These are phyloP conservation scores for Cryphonectria parasitica DNA, from an alignment of 2,329 filamentous ascomycete genomes.

Conservation along the genomic window DNA sequence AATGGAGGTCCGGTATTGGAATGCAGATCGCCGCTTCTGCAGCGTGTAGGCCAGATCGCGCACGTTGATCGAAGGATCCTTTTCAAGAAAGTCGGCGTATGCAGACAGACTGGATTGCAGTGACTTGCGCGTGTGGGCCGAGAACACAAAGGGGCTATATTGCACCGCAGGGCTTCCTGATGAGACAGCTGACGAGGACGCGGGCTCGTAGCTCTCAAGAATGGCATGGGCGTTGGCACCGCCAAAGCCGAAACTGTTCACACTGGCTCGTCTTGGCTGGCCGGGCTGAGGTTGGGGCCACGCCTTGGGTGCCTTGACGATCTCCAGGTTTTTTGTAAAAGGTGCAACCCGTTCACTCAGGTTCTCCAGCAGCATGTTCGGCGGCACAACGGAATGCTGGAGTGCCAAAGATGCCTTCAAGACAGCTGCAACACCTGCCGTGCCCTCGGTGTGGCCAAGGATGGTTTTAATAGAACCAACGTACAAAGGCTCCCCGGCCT, in stretches of 20 bases:
- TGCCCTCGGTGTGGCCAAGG: slow-evolving; percentile 47
- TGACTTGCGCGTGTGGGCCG: slow-evolving; percentile 16
- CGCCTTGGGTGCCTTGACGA: slow-evolving; percentile 30
- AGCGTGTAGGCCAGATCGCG: background rate
- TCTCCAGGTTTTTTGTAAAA: slow-evolving; percentile 35
- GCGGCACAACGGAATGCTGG: slow-evolving; percentile 41
- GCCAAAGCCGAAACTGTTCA: slow-evolving; percentile 32
- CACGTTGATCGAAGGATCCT: background rate
- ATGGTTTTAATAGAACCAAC: slow-evolving; percentile 41
- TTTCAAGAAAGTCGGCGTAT: background rate
- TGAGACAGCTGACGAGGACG: background rate
- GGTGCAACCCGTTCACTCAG: slow-evolving; percentile 41
- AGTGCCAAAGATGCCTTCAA: slow-evolving; percentile 44
- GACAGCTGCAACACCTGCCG: slow-evolving; percentile 30
- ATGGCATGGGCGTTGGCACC: slow-evolving; percentile 21
- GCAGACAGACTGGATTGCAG: background rate
- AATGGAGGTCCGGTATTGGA: background rate
- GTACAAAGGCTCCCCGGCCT: slow-evolving; percentile 28
- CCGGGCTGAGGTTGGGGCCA: background rate
- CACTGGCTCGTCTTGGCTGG: background rate
- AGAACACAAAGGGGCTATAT: slow-evolving; percentile 34
- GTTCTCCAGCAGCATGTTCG: slow-evolving; percentile 41
- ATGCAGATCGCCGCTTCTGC: background rate
- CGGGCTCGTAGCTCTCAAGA: slow-evolving; percentile 10
- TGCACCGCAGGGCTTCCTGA: background rate